Base-by-base conservation (phyloP, 2,329 filamentous ascomycete genomes). In the Epichloe amarillans region DNA sequence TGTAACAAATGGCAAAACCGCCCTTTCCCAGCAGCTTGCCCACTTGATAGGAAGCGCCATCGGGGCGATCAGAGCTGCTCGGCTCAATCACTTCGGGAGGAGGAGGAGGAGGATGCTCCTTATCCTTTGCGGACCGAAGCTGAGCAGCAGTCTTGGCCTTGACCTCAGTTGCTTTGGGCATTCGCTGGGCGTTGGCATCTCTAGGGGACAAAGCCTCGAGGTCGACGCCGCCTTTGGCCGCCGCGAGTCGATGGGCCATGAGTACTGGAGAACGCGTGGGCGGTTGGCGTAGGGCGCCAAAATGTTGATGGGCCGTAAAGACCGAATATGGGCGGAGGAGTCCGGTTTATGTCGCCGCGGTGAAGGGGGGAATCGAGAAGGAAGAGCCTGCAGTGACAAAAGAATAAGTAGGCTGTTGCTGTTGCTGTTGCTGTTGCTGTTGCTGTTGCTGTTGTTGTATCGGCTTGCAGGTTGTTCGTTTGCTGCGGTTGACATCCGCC, bases 1-100 rank as follows among this genome's bases (percentile, higher is more conserved):
- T 79, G 62, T 90, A 86, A 69, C 86, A 90, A 54, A 90, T 84
- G 56, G 86, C 86, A 62, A 91, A 91, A 10, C 86, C 86, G 45
- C 86, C 86, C 67, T 88, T 90, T 26, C 86, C 86, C 52, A 91
- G 73, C 62, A 87, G 73, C 60, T 80, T 81, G 52, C 85, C 84
- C 35, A 86, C 81, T 59, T 84, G 79, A 70, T 90, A 91, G 46
- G 82, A 74, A 50, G 83, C 79, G 50, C 85, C 85, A 69, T 83
- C 73, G 51, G 75, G 78, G 50, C 83, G 82, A 64, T 88, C 84
- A 50, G 73, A 71, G 61, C 84, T 85, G 45, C 84, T 74, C 19
- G 80, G 80, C 64, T 84, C 80, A 21, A 68, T 65, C 44, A 84
- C 75, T 55, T 78, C 69, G 10, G 71, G 61, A 14, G 81, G 81